A percentile compares a stretch with the other conserved stretches of the same genome.
phyloP scores from a whole-genome alignment of 2,329 filamentous ascomycete genomes.

The Ceratocystis harringtonii region DNA sequence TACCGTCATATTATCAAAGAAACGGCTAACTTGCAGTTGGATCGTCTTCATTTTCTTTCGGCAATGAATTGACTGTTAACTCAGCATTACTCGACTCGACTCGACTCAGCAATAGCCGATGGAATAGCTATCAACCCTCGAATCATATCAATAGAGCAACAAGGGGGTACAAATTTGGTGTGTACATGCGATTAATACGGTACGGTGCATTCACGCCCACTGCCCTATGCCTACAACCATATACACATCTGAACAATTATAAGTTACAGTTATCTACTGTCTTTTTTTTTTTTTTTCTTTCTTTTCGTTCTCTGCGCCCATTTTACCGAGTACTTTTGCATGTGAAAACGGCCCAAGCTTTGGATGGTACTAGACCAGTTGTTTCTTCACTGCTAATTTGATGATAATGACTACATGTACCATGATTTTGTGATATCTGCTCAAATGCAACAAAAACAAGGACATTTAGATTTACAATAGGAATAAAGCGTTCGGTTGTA shows the following conservation, averaged over 20 bases:
- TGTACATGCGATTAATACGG: background rate
- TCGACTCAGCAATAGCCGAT: background rate
- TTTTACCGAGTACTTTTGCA: too few species aligned
- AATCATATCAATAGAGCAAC: background rate
- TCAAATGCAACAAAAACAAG: background rate
- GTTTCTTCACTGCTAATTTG: too few species aligned
- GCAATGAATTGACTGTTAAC: background rate
- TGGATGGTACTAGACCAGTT: too few species aligned
- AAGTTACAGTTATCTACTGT: background rate
- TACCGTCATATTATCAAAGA: background rate
- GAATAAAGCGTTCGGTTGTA: background rate
- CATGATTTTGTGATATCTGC: too few species aligned
- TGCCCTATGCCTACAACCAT: too few species aligned
- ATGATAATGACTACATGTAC: too few species aligned
- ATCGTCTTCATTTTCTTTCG: background rate
- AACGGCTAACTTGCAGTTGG: background rate
- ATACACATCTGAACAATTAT: too few species aligned
- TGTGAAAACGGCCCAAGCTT: background rate
- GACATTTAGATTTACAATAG: background rate
- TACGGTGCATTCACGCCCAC: too few species aligned
- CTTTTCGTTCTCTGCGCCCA: background rate
- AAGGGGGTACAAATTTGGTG: background rate
- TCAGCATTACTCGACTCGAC: background rate
- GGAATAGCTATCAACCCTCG: background rate
- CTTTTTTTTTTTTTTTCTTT: background rate